Conservation (phyloP, 306 rosid genomes). For the Trichosanthes cucumerina region DNA sequence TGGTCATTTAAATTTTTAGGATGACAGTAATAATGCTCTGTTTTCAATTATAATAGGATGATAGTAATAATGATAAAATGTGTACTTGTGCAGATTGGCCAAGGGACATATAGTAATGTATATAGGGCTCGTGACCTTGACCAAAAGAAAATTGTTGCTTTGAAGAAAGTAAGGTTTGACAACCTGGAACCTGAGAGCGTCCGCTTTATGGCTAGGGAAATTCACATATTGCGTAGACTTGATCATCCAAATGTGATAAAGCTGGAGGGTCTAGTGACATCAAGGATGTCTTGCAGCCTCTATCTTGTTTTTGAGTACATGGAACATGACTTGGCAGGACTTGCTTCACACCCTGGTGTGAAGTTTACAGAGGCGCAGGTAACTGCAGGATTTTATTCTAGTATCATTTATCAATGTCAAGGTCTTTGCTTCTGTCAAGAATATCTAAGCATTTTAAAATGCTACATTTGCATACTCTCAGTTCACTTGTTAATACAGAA, state of each 20-base stretch:
- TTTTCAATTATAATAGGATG: slow-evolving; percentile 3
- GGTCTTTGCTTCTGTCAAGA: not conserved
- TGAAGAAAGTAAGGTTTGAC: slow-evolving; percentile 93
- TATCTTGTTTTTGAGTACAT: slow-evolving; percentile 95
- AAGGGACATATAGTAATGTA: slow-evolving; percentile 93
- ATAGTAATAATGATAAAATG: slow-evolving; percentile 6
- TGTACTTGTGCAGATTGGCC: slow-evolving; percentile 57
- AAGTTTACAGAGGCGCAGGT: slow-evolving; percentile 93
- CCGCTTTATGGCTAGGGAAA: slow-evolving; percentile 95
- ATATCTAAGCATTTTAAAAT: not conserved
- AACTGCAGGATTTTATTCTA: slow-evolving; percentile 7
- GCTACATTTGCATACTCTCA: not conserved
- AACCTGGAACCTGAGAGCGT: slow-evolving; percentile 94
- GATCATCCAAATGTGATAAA: slow-evolving; percentile 86
- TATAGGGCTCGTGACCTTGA: slow-evolving; percentile 94
- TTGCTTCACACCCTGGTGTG: slow-evolving; percentile 83
- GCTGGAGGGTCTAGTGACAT: slow-evolving; percentile 82
- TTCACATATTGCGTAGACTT: slow-evolving; percentile 84
- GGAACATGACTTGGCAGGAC: slow-evolving; percentile 94
- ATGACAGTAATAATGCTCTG: not conserved
- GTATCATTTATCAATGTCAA: not conserved
- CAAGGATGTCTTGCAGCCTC: slow-evolving; percentile 95
- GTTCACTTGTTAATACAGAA: not conserved
- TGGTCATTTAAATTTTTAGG: slow-evolving; percentile 5
- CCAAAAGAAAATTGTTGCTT: slow-evolving; percentile 77